Evolutionary conservation across 2,329 filamentous ascomycete genomes (phyloP).

Genomic region (Orbilia javanica): DNA sequence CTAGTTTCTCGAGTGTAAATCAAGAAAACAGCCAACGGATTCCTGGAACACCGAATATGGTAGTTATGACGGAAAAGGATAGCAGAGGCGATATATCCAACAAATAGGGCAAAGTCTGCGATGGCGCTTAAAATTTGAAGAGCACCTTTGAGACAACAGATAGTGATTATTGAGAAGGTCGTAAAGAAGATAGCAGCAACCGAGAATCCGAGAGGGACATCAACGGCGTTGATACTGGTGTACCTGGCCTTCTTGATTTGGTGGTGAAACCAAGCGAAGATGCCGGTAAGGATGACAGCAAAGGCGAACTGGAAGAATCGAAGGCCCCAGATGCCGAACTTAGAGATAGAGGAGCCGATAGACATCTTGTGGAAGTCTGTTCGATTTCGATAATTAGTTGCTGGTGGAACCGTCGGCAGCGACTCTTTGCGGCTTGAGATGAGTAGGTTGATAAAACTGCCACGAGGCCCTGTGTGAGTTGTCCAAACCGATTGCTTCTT

Average conservation of each 20-base stretch:
- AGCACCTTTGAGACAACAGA: slow-evolving; percentile 57
- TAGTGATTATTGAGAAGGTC: slow-evolving; percentile 59
- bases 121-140: slow-evolving; percentile 45
- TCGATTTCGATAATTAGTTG: neutral
- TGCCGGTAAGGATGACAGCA: slow-evolving; percentile 60
- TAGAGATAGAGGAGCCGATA: slow-evolving; percentile 35
- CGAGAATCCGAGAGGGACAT: slow-evolving; percentile 59
- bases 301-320: slow-evolving; percentile 61
- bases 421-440: neutral
- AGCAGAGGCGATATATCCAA: slow-evolving; percentile 60
- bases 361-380: slow-evolving; percentile 29
- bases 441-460: neutral
- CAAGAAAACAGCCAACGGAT: slow-evolving; percentile 56
- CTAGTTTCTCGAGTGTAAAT: slow-evolving; percentile 42
- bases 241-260: slow-evolving; percentile 58
- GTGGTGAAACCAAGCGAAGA: slow-evolving; percentile 61
- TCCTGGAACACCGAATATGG: slow-evolving; percentile 50
- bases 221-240: slow-evolving; percentile 33
- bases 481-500: no score
- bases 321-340: slow-evolving; percentile 55
- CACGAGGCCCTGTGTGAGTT: slow-evolving; percentile 2
- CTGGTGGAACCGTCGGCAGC: neutral
- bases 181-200: slow-evolving; percentile 59
- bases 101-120: slow-evolving; percentile 60
- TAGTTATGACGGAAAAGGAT: slow-evolving; percentile 60